phyloP scores from a whole-genome alignment of 352 stramenopile species.

The Globisporangium nunn region DNA sequence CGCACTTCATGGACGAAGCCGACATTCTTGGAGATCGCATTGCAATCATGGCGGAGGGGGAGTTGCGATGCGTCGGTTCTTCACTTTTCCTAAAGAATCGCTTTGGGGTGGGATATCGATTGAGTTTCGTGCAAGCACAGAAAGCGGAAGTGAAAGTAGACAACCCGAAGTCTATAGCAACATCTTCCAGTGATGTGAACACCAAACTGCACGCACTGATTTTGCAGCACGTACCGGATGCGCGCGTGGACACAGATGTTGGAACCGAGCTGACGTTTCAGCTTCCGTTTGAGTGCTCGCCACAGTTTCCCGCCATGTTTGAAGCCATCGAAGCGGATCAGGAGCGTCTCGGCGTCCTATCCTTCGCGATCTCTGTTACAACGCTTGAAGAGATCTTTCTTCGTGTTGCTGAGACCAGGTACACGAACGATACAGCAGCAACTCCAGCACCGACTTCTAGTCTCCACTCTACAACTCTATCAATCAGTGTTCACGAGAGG shows the following conservation, averaged over 20 bases:
- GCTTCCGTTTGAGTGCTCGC: slow-evolving; percentile 52
- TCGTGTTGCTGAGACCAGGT: slow-evolving; percentile 56
- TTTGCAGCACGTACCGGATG: slow-evolving; percentile 25
- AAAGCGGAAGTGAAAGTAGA: not conserved
- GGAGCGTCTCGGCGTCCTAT: slow-evolving; percentile 27
- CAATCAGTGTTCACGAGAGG: not conserved
- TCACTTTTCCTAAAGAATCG: slow-evolving; percentile 79
- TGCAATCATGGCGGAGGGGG: slow-evolving; percentile 82
- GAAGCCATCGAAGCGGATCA: slow-evolving; percentile 49
- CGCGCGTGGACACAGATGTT: slow-evolving; percentile 43
- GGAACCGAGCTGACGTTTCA: slow-evolving; percentile 76
- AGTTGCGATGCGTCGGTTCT: slow-evolving; percentile 44
- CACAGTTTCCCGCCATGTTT: slow-evolving; percentile 66
- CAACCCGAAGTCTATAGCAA: not conserved
- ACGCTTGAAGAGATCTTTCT: slow-evolving; percentile 89
- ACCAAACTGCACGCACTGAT: slow-evolving; percentile 18
- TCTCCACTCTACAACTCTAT: not conserved
- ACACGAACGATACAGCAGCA: not conserved
- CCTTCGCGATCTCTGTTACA: slow-evolving; percentile 74
- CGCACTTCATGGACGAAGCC: slow-evolving; percentile 91
- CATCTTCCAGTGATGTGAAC: not conserved
- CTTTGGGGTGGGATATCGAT: slow-evolving; percentile 69
- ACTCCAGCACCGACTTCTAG: not conserved
- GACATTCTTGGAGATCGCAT: slow-evolving; percentile 89
- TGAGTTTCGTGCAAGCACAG: slow-evolving; percentile 37